Percentiles rank a stretch among this genome's conserved stretches.
phyloP scores from a whole-genome alignment of 352 stramenopile species.

The Phytophthora litchii region DNA sequence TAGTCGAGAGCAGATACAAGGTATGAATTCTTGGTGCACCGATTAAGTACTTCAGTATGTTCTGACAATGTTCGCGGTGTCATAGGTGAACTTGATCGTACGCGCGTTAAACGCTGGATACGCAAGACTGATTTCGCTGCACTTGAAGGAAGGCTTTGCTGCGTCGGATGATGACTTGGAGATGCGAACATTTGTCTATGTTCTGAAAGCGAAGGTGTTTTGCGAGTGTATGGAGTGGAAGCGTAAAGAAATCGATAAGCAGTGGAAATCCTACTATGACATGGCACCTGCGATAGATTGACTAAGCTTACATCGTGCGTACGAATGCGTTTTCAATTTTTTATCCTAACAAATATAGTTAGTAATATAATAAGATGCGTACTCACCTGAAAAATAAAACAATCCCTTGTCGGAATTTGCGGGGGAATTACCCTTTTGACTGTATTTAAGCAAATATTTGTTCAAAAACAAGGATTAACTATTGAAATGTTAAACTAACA shows the following conservation, averaged over 20 bases:
- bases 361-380: slow-evolving; percentile 2
- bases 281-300: slow-evolving; percentile 18
- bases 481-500: too few species aligned
- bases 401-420: too few species aligned
- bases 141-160: slow-evolving; percentile 24
- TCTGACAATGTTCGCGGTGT: slow-evolving; percentile 14
- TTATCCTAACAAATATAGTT: too few species aligned
- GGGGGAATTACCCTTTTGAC: too few species aligned
- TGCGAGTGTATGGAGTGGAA: slow-evolving; percentile 26
- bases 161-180: slow-evolving; percentile 14
- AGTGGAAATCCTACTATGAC: slow-evolving; percentile 9
- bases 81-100: slow-evolving; percentile 15
- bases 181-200: slow-evolving; percentile 25
- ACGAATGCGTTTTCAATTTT: background rate
- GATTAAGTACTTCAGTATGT: slow-evolving; percentile 1
- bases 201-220: slow-evolving; percentile 25
- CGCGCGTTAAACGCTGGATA: slow-evolving; percentile 5
- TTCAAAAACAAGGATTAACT: too few species aligned
- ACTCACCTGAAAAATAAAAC: too few species aligned
- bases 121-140: slow-evolving; percentile 10
- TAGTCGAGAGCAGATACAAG: slow-evolving; percentile 22
- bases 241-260: slow-evolving; percentile 14
- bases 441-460: too few species aligned
- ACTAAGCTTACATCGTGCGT: slow-evolving; percentile 5
- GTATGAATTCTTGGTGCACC: slow-evolving; percentile 12